phyloP scores from a whole-genome alignment of 164 flowering plant species.

The Nymphaea thermarum region DNA sequence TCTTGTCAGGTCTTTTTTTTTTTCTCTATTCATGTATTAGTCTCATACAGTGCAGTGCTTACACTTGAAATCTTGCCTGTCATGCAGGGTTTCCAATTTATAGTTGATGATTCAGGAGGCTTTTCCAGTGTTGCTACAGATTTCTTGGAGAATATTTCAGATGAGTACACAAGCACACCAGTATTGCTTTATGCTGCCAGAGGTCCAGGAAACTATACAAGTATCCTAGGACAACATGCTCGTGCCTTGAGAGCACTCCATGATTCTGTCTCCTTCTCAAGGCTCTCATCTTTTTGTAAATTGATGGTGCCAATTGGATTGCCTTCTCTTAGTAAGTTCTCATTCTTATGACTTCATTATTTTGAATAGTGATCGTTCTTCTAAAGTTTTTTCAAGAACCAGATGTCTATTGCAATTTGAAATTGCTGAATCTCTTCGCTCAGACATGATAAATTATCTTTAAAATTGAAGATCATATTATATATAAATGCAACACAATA shows the following conservation, averaged over 20 bases:
- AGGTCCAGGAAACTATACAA: constrained; percentile 27
- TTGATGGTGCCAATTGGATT: constrained; percentile 77
- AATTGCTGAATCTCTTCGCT: not conserved
- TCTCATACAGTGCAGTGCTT: too few species aligned
- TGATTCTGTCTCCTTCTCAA: constrained; percentile 79
- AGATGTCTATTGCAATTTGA: not conserved
- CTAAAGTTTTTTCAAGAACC: not conserved
- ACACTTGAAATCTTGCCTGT: constrained; percentile 1
- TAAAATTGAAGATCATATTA: too few species aligned
- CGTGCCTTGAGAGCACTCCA: constrained; percentile 43
- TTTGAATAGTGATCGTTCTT: not conserved
- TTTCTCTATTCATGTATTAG: too few species aligned
- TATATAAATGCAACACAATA: too few species aligned
- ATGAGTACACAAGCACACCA: constrained; percentile 79
- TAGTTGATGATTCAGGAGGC: constrained; percentile 89
- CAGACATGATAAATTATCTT: not conserved
- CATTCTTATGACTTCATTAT: not conserved
- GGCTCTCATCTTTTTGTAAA: constrained; percentile 56
- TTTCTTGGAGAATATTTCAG: constrained; percentile 71
- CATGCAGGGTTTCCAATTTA: constrained; percentile 78
- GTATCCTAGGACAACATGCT: constrained; percentile 22
- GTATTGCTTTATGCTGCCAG: constrained; percentile 63
- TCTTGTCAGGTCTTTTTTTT: too few species aligned
- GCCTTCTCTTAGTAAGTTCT: constrained; percentile 40
- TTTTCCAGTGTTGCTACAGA: constrained; percentile 82